Evolutionary conservation across 805 yeast genomes (phyloP), one percentile per base, ranked within the genome.

Genomic region (Scheffersomyces lignosus): DNA sequence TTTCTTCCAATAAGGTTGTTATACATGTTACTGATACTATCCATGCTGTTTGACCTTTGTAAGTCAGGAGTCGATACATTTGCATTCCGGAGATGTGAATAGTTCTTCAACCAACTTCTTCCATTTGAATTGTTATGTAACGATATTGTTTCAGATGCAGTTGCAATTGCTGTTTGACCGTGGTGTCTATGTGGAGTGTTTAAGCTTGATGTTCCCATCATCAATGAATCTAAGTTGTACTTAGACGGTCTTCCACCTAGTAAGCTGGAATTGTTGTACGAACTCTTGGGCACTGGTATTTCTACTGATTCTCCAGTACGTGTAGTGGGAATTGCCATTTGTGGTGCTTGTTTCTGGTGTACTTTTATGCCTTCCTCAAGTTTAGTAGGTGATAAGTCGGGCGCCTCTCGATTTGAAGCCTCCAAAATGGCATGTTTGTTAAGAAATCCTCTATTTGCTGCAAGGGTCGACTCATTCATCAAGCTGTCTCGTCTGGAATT

Each of bases 301-400:
- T 86, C 93, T 2, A 85, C 77, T 0, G 91, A 77, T 48, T 81
- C 93, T 5, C 95, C 95, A 26, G 78, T 76, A 46, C 89, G 62
- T 0, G 91, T 83, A 0, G 93, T 85, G 1, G 95, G 90, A 34
- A 87, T 86, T 0, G 95, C 85, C 81, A 86, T 77, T 51, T 74
- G 60, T 1, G 71, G 71, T 1, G 66, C 60, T 33, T 56, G 61
- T 24, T 58, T 49, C 5, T 57, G 49, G 34, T 46, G 52, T 5
- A 27, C 43, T 39, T 37, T 54, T 33, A 29, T 53, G 10, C 24
- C 10, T 10, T 20, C 24, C 9, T 20, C 24, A 7, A 20, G 10
- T 10, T 20, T 20, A 10, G 24, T 20, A 20, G 10, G 9, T 20
- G 24, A 20, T 7, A 7, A 7, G 24, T 7, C 10, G 10, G 7